Evolutionary conservation across 345 rosid genomes (phyloP), one percentile per base, ranked within the genome.

Genomic region (Nasturtium officinale): DNA sequence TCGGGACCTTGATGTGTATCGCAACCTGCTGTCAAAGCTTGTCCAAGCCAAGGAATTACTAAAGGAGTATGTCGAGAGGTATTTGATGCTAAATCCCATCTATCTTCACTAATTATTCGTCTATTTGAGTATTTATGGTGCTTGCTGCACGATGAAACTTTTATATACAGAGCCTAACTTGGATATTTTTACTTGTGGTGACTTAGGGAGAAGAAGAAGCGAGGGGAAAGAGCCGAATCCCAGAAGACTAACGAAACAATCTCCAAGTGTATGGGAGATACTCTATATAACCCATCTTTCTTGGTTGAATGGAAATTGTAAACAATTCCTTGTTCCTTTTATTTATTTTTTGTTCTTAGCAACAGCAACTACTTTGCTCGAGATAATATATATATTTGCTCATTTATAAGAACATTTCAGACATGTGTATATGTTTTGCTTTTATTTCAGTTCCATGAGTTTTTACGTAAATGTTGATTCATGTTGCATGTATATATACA

Each of bases 1-100:
- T 45, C 87, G 99, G 28, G 97, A 95, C 82, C 96, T 95, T 8
- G 99, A 91, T 77, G 97, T 95, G 54, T 95, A 95, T 73, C 97
- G 97, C 62, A 90, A 90, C 82, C 82, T 95, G 70, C 93, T 95
- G 21, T 86, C 96, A 43, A 95, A 95, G 79, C 84, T 95, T 86
- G 97, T 95, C 79, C 99, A 95, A 81, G 96, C 99, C 15, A 95
- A 91, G 79, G 99, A 95, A 80, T 77, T 95, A 76, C 90, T 91
- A 9, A 95, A 80, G 87, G 99, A 95, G 82, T 95, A 90, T 79
- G 83, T 95, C 37, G 94, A 81, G 21, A 91, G 99, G 99, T 95
- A 78, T 17, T 58, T 58, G 40, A 30, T 47, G 3, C 47, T 46
- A 3, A 62, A 11, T 45, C 76, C 65, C 60, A 30, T 43, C 59